Evolutionary conservation across 2,329 filamentous ascomycete species (phyloP).

Genomic region (Arthrobotrys sphaeroides): DNA sequence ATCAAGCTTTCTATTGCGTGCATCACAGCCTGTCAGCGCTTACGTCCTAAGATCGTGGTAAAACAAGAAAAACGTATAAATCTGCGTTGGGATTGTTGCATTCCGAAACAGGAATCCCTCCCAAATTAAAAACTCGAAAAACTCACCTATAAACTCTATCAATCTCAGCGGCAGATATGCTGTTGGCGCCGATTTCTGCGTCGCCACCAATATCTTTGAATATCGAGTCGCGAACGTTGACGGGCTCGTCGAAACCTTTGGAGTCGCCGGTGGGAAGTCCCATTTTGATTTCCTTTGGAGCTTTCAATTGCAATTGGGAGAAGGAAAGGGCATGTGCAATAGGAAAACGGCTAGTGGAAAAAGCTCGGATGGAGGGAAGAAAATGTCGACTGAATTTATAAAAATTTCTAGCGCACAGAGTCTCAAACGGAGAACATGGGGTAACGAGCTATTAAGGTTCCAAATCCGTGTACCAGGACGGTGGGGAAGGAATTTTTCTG

Average conservation of each 20-base stretch:
- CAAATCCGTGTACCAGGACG: conserved; percentile 21
- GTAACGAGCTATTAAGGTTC: background rate
- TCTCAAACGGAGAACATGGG: conserved; percentile 1
- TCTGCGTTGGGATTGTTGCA: background rate
- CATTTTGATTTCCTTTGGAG: conserved; percentile 15
- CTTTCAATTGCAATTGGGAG: background rate
- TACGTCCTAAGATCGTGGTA: background rate
- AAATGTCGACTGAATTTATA: conserved; percentile 23
- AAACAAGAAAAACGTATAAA: background rate
- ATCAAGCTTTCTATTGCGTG: conserved; percentile 68
- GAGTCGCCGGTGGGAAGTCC: background rate
- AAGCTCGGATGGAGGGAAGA: conserved; percentile 2
- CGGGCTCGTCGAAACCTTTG: conserved; percentile 29
- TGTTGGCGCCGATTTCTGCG: conserved; percentile 35
- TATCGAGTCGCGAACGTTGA: conserved; percentile 35
- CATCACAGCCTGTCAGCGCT: conserved; percentile 21
- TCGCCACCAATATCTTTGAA: conserved; percentile 33
- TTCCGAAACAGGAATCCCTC: background rate
- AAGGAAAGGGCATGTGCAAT: background rate
- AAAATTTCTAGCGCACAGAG: conserved; percentile 2
- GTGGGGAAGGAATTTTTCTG: conserved; percentile 10
- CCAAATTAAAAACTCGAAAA: background rate
- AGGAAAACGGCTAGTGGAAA: background rate
- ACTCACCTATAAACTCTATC: conserved; percentile 62
- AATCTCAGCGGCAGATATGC: conserved; percentile 56